Evolutionary conservation across 768 basidiomycete genomes (phyloP).

Genomic region (Termitomyces heimii): DNA sequence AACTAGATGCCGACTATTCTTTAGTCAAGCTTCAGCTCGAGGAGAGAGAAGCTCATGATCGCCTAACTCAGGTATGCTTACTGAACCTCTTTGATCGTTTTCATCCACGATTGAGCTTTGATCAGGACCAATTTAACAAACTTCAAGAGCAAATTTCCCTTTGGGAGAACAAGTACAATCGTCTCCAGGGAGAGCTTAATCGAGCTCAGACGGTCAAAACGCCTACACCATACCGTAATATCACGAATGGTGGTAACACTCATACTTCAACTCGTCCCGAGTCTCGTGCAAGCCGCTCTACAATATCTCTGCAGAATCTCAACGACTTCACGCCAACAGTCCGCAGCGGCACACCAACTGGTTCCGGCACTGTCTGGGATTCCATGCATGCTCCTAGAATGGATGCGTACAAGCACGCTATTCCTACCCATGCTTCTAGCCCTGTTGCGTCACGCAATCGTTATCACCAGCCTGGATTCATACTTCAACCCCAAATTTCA

Average conservation of each 20-base stretch:
- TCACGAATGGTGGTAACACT: constrained; percentile 36
- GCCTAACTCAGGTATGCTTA: constrained; percentile 52
- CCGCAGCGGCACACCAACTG: constrained; percentile 38
- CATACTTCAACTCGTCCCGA: constrained; percentile 59
- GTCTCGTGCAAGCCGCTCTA: constrained; percentile 63
- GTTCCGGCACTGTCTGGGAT: constrained; percentile 56
- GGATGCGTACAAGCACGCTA: constrained; percentile 20
- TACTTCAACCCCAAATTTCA: constrained; percentile 33
- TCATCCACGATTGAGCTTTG: not conserved
- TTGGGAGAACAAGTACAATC: constrained; percentile 55
- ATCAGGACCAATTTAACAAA: constrained; percentile 66
- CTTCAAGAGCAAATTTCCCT: constrained; percentile 59
- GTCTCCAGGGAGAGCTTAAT: constrained; percentile 54
- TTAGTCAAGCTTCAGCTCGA: constrained; percentile 67
- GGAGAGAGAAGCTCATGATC: constrained; percentile 67
- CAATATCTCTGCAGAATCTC: constrained; percentile 40
- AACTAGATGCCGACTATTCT: constrained; percentile 68
- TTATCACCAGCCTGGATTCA: constrained; percentile 30
- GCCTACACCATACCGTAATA: constrained; percentile 30
- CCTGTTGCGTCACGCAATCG: constrained; percentile 29
- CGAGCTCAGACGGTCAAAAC: constrained; percentile 31
- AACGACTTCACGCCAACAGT: constrained; percentile 27
- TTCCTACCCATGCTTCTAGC: constrained; percentile 12
- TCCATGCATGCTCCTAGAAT: constrained; percentile 52
- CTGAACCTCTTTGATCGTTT: constrained; percentile 1